Evolutionary conservation across 2,329 filamentous ascomycete species (phyloP).

Genomic region (Ampelomyces quisqualis): DNA sequence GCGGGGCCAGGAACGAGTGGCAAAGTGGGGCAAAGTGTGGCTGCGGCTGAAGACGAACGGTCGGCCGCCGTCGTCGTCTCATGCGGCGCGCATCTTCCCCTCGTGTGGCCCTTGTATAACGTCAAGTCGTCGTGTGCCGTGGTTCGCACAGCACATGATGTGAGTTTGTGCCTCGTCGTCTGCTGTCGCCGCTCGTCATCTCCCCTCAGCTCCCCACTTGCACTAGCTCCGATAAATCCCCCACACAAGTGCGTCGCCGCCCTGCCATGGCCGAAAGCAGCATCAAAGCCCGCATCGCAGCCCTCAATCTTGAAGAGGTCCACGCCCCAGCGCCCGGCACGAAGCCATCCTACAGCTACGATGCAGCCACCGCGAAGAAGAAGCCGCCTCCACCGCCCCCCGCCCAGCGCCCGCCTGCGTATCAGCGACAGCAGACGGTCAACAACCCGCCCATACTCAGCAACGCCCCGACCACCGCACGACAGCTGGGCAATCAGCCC

Average conservation of each 20-base stretch:
- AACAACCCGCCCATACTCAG: slow-evolving; percentile 46
- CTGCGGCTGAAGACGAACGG: slow-evolving; percentile 7
- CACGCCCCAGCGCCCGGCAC: slow-evolving; percentile 40
- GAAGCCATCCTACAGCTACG: slow-evolving; percentile 41
- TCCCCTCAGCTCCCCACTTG: slow-evolving; percentile 1
- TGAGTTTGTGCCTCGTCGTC: slow-evolving; percentile 1
- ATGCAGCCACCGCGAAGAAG: slow-evolving; percentile 37
- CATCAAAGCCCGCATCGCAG: slow-evolving; percentile 52
- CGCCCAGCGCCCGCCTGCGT: slow-evolving; percentile 36
- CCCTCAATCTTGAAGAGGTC: slow-evolving; percentile 51
- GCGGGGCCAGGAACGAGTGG: slow-evolving; percentile 20
- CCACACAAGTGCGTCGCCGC: slow-evolving; percentile 7
- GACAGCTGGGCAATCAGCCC: slow-evolving; percentile 45
- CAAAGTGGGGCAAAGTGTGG: slow-evolving; percentile 15
- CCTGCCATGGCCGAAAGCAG: slow-evolving; percentile 35
- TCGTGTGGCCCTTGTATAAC: slow-evolving; percentile 1
- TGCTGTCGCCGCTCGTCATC: slow-evolving; percentile 2
- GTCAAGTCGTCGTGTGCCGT: background rate
- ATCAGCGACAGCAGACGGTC: slow-evolving; percentile 37
- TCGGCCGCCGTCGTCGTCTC: no score
- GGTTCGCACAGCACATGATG: slow-evolving; percentile 1
- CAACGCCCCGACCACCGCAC: slow-evolving; percentile 36
- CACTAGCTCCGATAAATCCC: slow-evolving; percentile 5
- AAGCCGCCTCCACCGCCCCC: slow-evolving; percentile 44
- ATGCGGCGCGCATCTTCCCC: slow-evolving; percentile 5